A percentile compares a stretch with the other conserved stretches of the same genome.
These are phyloP conservation scores for Tillandsia fasciculata DNA, from an alignment of 176 grass and related monocot species.

Conservation along the genomic window DNA sequence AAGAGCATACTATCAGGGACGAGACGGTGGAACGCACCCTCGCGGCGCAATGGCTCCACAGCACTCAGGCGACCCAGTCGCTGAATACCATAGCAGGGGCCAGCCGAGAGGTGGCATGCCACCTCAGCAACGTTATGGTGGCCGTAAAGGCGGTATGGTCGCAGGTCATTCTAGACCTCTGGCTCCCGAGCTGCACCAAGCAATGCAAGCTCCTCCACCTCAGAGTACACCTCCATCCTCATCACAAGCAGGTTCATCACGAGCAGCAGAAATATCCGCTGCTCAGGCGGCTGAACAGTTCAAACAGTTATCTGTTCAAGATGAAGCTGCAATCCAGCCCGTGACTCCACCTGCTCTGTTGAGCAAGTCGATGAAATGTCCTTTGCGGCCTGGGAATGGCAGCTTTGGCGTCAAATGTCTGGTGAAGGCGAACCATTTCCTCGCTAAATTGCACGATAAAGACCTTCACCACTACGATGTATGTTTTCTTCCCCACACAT, in stretches of 20 bases:
- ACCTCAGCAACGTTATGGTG: constrained; percentile 24
- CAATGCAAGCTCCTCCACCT: constrained; percentile 54
- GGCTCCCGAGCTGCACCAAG: constrained; percentile 99
- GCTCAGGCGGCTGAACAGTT: constrained; percentile 29
- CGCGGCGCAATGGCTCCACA: constrained; percentile 17
- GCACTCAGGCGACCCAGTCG: constrained; percentile 13
- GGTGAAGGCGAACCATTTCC: constrained; percentile 95
- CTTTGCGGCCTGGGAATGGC: constrained; percentile 68
- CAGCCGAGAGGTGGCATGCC: constrained; percentile 20
- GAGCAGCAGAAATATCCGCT: constrained; percentile 10
- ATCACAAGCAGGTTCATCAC: constrained; percentile 18
- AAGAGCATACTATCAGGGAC: constrained; percentile 21
- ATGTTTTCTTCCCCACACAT: constrained; percentile 14
- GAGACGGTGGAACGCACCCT: constrained; percentile 12
- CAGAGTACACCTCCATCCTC: constrained; percentile 24
- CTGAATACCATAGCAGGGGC: constrained; percentile 10
- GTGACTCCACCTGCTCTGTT: constrained; percentile 19
- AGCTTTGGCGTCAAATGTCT: constrained; percentile 52
- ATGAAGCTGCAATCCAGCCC: constrained; percentile 26
- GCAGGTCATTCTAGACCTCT: constrained; percentile 21
- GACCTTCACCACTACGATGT: constrained; percentile 97
- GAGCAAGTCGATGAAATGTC: constrained; percentile 50
- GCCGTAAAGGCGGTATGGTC: constrained; percentile 12
- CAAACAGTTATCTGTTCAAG: constrained; percentile 32
- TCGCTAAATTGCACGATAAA: constrained; percentile 65